These are phyloP conservation scores for Novakomyces olei DNA, from an alignment of 805 yeast genomes.

Conservation along the genomic window DNA sequence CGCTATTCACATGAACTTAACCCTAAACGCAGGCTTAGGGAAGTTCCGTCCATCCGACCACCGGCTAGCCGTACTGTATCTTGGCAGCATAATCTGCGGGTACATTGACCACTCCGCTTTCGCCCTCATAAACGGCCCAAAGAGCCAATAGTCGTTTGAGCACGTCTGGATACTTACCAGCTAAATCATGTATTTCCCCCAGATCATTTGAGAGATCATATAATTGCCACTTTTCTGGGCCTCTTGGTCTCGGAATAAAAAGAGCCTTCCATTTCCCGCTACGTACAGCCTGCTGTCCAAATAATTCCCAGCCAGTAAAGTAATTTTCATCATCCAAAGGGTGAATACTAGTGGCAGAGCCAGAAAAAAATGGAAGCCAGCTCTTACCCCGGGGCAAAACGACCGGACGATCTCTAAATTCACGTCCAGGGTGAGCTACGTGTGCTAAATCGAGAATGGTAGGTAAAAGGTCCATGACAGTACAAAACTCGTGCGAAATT, in stretches of 20 bases:
- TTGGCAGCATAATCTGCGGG: too few relatives aligned
- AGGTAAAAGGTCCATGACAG: conserved; percentile 31
- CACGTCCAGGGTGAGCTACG: conserved; percentile 21
- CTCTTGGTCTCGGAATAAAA: not conserved
- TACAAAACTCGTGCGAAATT: conserved; percentile 20
- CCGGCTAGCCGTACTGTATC: too few relatives aligned
- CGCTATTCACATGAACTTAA: too few relatives aligned
- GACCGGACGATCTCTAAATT: conserved; percentile 20
- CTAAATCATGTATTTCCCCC: not conserved
- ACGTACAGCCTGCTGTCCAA: not conserved
- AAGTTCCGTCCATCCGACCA: too few relatives aligned
- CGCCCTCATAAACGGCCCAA: not conserved
- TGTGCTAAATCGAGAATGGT: conserved; percentile 30
- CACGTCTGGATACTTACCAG: not conserved
- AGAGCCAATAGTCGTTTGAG: not conserved
- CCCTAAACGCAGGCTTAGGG: too few relatives aligned
- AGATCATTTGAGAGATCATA: conserved; percentile 9
- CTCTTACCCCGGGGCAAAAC: not conserved
- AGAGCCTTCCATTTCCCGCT: not conserved
- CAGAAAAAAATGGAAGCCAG: not conserved
- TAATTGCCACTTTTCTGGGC: conserved; percentile 12
- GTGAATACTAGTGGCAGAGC: too few relatives aligned
- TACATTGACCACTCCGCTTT: not conserved
- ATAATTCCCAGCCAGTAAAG: conserved; percentile 1
- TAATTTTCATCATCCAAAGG: too few relatives aligned